These are phyloP conservation scores for Rhododendron henanense DNA, from an alignment of 148 eudicot genomes.

Conservation along the genomic window DNA sequence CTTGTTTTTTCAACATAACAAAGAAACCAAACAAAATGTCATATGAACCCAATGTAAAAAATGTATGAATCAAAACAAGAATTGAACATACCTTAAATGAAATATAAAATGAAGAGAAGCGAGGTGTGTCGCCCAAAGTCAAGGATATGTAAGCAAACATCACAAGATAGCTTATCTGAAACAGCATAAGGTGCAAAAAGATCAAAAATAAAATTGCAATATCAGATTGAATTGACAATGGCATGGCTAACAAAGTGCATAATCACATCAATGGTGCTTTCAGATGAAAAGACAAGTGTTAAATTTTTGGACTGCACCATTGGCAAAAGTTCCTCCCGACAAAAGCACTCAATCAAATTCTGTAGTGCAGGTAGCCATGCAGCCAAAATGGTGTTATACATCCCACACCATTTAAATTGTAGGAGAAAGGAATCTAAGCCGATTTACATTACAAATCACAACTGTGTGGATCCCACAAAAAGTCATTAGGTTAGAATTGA, in stretches of 20 bases:
- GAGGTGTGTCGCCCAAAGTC: conserved; percentile 81
- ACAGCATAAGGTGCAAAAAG: conserved; percentile 14
- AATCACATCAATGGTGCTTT: conserved; percentile 70
- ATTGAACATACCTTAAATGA: conserved; percentile 75
- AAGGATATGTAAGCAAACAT: conserved; percentile 99
- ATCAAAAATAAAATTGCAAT: background rate
- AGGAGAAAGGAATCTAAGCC: background rate
- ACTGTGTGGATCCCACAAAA: background rate
- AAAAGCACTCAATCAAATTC: background rate
- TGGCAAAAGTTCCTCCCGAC: conserved; percentile 55
- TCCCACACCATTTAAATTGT: background rate
- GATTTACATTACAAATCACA: background rate
- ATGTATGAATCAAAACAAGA: no score
- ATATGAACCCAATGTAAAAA: no score
- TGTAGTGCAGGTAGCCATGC: background rate
- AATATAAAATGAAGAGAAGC: conserved; percentile 57
- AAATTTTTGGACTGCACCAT: conserved; percentile 83
- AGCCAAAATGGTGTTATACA: background rate
- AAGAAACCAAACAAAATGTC: no score
- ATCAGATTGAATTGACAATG: background rate
- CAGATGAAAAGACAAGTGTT: conserved; percentile 84
- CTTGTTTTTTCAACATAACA: no score
- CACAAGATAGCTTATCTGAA: conserved; percentile 99
- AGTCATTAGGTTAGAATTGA: background rate
- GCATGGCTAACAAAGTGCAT: background rate